phyloP scores from a whole-genome alignment of 1,139 yeast species.

The Saccharomyces hybrid region DNA sequence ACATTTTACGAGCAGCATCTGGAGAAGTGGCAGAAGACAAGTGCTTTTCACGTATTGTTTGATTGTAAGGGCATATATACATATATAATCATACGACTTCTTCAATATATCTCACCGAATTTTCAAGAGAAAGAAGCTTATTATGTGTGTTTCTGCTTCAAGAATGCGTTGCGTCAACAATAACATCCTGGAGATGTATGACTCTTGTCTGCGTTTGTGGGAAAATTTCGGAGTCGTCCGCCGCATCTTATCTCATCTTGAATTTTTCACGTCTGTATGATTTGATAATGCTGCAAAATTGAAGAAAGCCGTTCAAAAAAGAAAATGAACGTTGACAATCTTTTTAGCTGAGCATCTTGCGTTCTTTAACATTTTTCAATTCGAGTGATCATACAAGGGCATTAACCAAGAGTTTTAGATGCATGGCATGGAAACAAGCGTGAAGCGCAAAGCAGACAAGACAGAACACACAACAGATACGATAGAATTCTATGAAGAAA shows the following conservation, averaged over 20 bases:
- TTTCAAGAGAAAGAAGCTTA: neutral
- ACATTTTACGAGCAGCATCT: conserved; percentile 11
- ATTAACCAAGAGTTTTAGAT: neutral
- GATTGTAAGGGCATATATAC: neutral
- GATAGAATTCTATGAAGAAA: neutral
- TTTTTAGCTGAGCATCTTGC: neutral
- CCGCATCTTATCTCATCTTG: neutral
- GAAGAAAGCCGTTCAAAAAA: neutral
- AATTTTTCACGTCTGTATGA: neutral
- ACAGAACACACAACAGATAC: neutral
- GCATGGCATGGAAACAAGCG: neutral
- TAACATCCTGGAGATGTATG: neutral
- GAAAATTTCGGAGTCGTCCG: neutral
- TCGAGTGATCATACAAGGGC: neutral
- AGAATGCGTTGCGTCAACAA: neutral
- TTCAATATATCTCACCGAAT: too few species aligned
- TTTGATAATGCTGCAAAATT: neutral
- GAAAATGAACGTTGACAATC: neutral
- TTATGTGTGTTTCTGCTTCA: neutral
- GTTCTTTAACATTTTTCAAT: neutral
- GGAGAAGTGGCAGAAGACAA: neutral
- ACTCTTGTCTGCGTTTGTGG: neutral
- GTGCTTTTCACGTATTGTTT: conserved; percentile 4
- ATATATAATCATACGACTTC: neutral
- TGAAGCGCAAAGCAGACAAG: neutral